These are phyloP conservation scores for Cercophora newfieldiana DNA, from an alignment of 495 filamentous ascomycete species.

Conservation along the genomic window DNA sequence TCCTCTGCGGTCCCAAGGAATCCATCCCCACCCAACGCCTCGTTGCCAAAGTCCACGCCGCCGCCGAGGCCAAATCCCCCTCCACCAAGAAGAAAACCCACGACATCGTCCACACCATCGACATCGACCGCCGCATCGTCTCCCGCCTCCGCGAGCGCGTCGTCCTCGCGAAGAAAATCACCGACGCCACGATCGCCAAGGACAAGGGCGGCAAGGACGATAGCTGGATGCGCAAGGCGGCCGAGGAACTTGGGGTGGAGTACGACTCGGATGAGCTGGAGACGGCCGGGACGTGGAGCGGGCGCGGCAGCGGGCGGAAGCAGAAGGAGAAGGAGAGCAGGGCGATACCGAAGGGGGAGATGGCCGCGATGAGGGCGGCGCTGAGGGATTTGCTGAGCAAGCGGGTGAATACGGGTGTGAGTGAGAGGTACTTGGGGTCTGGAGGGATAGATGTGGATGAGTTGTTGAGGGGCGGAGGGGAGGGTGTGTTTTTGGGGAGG, in stretches of 20 bases:
- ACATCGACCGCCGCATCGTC: slow-evolving; percentile 79
- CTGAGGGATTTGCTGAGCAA: slow-evolving; percentile 66
- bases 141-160: slow-evolving; percentile 71
- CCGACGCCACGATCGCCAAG: slow-evolving; percentile 80
- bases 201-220: slow-evolving; percentile 82
- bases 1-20: slow-evolving; percentile 91
- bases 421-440: slow-evolving; percentile 74
- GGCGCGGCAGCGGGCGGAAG: slow-evolving; percentile 68
- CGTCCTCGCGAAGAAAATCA: slow-evolving; percentile 75
- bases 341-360: slow-evolving; percentile 66
- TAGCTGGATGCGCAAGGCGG: slow-evolving; percentile 78
- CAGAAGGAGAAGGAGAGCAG: slow-evolving; percentile 71
- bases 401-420: slow-evolving; percentile 87
- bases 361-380: slow-evolving; percentile 61
- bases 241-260: slow-evolving; percentile 91
- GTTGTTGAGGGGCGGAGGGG: slow-evolving; percentile 60
- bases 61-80: slow-evolving; percentile 37
- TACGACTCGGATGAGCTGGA: slow-evolving; percentile 87
- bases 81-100: slow-evolving; percentile 36
- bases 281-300: slow-evolving; percentile 57
- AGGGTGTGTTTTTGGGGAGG: slow-evolving; percentile 44
- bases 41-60: slow-evolving; percentile 79
- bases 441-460: slow-evolving; percentile 78
- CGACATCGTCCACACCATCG: slow-evolving; percentile 58
- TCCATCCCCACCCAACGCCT: slow-evolving; percentile 79